phyloP scores from a whole-genome alignment of 257 asterid species.

The Nicotiana attenuata region DNA sequence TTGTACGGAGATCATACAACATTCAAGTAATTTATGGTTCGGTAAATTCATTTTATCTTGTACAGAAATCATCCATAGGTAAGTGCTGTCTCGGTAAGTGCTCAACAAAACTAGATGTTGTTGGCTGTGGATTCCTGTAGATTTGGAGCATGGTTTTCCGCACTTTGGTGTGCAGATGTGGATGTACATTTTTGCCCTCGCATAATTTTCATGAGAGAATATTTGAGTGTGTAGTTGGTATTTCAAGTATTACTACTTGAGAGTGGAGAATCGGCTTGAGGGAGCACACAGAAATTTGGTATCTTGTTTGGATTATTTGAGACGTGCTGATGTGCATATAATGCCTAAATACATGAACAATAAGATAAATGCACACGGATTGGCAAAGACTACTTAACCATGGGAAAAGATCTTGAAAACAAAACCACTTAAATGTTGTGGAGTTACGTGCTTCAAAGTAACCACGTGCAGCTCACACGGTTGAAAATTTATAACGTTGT shows the following conservation, averaged over 20 bases:
- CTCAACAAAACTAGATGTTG: neutral
- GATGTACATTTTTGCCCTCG: neutral
- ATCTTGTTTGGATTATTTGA: no score
- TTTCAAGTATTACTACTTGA: neutral
- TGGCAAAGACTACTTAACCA: neutral
- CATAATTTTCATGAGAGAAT: neutral
- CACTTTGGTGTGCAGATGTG: neutral
- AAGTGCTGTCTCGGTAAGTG: neutral
- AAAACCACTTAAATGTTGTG: neutral
- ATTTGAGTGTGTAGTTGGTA: neutral
- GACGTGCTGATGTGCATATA: no score
- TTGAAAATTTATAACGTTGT: no score
- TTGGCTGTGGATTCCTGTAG: neutral
- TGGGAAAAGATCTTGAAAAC: no score
- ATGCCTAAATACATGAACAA: no score
- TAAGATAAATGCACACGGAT: neutral
- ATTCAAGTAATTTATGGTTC: no score
- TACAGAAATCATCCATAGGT: neutral
- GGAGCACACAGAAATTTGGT: no score
- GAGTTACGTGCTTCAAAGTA: neutral
- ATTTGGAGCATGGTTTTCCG: neutral
- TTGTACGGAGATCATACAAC: no score
- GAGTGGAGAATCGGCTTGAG: no score
- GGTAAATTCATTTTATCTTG: no score
- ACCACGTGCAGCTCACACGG: no score